A percentile compares a stretch with the other conserved stretches of the same genome.
Conservation (phyloP, 805 yeast genomes). For the Ogataea corticis region DNA sequence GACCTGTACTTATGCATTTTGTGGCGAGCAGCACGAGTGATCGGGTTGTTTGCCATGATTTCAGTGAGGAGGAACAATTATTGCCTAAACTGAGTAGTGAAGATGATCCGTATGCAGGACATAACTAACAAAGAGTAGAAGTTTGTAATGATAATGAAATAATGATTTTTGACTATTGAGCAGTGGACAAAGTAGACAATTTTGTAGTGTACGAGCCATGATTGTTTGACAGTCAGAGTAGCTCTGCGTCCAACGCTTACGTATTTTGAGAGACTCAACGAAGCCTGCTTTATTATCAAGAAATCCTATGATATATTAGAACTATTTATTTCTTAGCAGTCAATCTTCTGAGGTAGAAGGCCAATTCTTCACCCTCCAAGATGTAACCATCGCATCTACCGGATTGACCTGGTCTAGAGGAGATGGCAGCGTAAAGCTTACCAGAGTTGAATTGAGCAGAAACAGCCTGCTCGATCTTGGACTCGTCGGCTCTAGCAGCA, state of each 20-base stretch:
- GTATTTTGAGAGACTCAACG: too few relatives aligned
- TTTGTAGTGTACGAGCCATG: too few relatives aligned
- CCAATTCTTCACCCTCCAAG: conserved; percentile 99
- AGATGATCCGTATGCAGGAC: neutral
- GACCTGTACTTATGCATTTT: conserved; percentile 55
- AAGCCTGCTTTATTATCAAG: conserved; percentile 18
- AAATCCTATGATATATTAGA: neutral
- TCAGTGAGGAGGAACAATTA: conserved; percentile 29
- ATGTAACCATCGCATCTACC: conserved; percentile 99
- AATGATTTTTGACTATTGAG: conserved; percentile 3
- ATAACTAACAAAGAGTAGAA: too few relatives aligned
- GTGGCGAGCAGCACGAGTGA: conserved; percentile 1
- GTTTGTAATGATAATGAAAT: neutral
- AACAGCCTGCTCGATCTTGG: conserved; percentile 87
- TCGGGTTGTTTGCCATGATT: conserved; percentile 1
- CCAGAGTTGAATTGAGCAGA: conserved; percentile 98
- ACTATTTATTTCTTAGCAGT: conserved; percentile 91
- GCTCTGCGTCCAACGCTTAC: too few relatives aligned
- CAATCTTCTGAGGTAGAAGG: conserved; percentile 99
- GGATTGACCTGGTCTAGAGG: conserved; percentile 99
- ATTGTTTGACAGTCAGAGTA: too few relatives aligned
- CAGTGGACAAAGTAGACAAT: too few relatives aligned
- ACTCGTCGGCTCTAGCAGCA: conserved; percentile 84
- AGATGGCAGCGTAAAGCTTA: conserved; percentile 96
- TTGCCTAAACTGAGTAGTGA: conserved; percentile 23